Conservation (phyloP, 1,284 basidiomycete species). For the Heterobasidion irregulare region DNA sequence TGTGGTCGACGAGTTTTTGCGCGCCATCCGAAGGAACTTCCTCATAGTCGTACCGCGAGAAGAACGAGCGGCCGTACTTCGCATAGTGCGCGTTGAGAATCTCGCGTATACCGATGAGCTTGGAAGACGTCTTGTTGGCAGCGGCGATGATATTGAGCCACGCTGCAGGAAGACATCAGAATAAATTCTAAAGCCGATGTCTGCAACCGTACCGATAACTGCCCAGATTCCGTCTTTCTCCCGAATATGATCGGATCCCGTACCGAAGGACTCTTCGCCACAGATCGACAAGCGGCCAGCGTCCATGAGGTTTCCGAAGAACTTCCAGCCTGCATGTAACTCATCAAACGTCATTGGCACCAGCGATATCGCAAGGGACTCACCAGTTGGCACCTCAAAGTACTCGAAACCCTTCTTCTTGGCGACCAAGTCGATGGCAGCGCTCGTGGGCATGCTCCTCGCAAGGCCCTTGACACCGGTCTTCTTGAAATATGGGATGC, state of each 20-base stretch:
- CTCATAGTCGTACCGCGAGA: conserved; percentile 98
- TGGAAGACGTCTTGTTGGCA: conserved; percentile 78
- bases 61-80: conserved; percentile 95
- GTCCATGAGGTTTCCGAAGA: conserved; percentile 99
- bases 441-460: conserved; percentile 94
- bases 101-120: conserved; percentile 82
- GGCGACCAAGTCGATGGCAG: conserved; percentile 95
- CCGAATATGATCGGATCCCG: conserved; percentile 98
- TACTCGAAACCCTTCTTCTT: conserved; percentile 90
- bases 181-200: neutral
- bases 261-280: conserved; percentile 98
- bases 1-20: conserved; percentile 72
- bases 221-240: conserved; percentile 99
- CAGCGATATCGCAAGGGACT: conserved; percentile 15
- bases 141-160: conserved; percentile 97
- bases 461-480: conserved; percentile 92
- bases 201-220: conserved; percentile 58
- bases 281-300: conserved; percentile 96
- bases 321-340: conserved; percentile 81
- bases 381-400: conserved; percentile 96
- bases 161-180: conserved; percentile 37
- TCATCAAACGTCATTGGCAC: neutral
- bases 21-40: conserved; percentile 92
- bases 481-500: conserved; percentile 94
- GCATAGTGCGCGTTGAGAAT: conserved; percentile 83